Evolutionary conservation across 2,329 filamentous ascomycete species (phyloP).

Genomic region (Scolecobasidium constrictum): DNA sequence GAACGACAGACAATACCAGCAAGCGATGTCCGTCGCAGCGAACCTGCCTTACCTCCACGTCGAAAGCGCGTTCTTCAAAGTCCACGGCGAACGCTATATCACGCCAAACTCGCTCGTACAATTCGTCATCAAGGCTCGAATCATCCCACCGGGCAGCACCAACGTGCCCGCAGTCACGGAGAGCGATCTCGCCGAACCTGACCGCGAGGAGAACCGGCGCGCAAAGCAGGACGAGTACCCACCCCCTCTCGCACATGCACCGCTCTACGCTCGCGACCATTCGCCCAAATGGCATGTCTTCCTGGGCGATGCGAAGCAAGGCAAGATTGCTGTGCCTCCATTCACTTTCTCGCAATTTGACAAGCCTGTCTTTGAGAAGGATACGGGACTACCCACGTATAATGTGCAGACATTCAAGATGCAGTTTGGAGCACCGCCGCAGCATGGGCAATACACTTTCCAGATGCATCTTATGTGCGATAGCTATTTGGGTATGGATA

Average conservation of each 20-base stretch:
- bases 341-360: constrained; percentile 94
- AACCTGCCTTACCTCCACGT: constrained; percentile 78
- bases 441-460: constrained; percentile 88
- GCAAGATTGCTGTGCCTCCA: constrained; percentile 91
- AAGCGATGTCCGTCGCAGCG: constrained; percentile 64
- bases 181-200: constrained; percentile 76
- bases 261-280: constrained; percentile 81
- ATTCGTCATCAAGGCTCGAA: constrained; percentile 87
- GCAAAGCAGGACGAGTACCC: constrained; percentile 29
- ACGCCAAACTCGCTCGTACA: constrained; percentile 88
- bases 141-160: constrained; percentile 75
- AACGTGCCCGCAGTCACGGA: constrained; percentile 65
- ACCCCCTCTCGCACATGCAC: constrained; percentile 79
- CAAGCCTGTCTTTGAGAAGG: constrained; percentile 69
- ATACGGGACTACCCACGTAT: constrained; percentile 72
- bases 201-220: constrained; percentile 61
- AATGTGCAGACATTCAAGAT: constrained; percentile 94
- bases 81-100: constrained; percentile 84
- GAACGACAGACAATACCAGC: constrained; percentile 63
- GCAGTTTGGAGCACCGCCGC: constrained; percentile 89
- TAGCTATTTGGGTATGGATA: constrained; percentile 89
- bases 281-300: constrained; percentile 91
- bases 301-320: constrained; percentile 85
- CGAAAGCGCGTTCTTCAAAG: constrained; percentile 96
- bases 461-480: constrained; percentile 90